Evolutionary conservation across 2,329 filamentous ascomycete species (phyloP).

Genomic region (Arthrobotrys entomopaga): DNA sequence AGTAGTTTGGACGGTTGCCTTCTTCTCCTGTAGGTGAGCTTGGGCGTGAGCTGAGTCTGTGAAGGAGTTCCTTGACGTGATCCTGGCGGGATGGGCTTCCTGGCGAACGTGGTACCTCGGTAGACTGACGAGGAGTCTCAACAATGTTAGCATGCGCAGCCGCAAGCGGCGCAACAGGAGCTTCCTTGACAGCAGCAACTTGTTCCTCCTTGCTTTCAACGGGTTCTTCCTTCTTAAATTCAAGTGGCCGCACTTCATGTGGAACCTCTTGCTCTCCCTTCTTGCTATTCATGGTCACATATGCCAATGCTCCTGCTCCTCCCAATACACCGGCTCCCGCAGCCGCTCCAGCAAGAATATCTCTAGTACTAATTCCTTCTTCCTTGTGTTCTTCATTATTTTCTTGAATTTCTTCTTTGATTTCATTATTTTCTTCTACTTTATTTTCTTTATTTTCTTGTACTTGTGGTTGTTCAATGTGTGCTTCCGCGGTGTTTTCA

Average conservation of each 20-base stretch:
- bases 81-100: slow-evolving; percentile 42
- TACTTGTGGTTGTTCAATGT: neutral
- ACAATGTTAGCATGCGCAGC: slow-evolving; percentile 32
- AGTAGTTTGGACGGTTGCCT: slow-evolving; percentile 36
- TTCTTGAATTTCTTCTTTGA: slow-evolving; percentile 37
- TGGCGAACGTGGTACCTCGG: slow-evolving; percentile 29
- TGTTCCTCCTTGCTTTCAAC: slow-evolving; percentile 8
- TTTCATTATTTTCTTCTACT: slow-evolving; percentile 47
- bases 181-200: slow-evolving; percentile 24
- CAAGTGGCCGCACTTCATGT: slow-evolving; percentile 20
- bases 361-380: slow-evolving; percentile 28
- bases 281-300: slow-evolving; percentile 40
- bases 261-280: slow-evolving; percentile 31
- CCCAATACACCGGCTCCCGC: slow-evolving; percentile 46
- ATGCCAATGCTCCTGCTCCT: slow-evolving; percentile 32
- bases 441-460: slow-evolving; percentile 39
- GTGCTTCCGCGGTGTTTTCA: neutral
- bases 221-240: slow-evolving; percentile 24
- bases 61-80: slow-evolving; percentile 49
- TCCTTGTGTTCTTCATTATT: slow-evolving; percentile 34
- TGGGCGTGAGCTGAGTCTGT: slow-evolving; percentile 49
- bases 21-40: slow-evolving; percentile 49
- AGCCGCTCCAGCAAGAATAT: slow-evolving; percentile 41
- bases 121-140: slow-evolving; percentile 39
- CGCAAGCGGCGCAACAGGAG: slow-evolving; percentile 30